Conservation (phyloP, 768 basidiomycete genomes). For the Rhizopogon sp. region DNA sequence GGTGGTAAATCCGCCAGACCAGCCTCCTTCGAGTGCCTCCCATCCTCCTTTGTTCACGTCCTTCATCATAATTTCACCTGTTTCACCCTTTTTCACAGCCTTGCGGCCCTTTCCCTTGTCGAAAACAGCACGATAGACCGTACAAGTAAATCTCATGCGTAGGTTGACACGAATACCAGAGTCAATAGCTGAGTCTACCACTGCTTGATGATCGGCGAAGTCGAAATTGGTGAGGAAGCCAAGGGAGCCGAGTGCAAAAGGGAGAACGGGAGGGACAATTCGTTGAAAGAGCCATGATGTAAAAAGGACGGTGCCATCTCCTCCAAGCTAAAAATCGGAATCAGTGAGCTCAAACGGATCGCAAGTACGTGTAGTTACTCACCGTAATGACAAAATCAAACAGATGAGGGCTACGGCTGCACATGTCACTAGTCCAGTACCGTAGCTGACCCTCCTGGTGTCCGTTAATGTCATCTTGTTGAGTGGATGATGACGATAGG, state of each 20-base stretch:
- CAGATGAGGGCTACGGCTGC: conserved; percentile 80
- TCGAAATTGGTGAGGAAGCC: conserved; percentile 98
- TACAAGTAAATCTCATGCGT: conserved; percentile 99
- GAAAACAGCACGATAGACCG: conserved; percentile 88
- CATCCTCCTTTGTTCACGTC: conserved; percentile 87
- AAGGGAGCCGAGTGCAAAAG: conserved; percentile 94
- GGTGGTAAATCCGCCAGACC: conserved; percentile 38
- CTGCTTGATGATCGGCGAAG: conserved; percentile 77
- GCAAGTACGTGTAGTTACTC: conserved; percentile 27
- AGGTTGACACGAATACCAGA: conserved; percentile 95
- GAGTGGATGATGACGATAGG: conserved; percentile 38
- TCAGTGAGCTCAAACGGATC: conserved; percentile 6
- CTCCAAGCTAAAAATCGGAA: conserved; percentile 67
- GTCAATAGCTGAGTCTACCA: conserved; percentile 86
- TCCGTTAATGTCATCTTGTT: conserved; percentile 32
- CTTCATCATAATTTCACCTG: conserved; percentile 97
- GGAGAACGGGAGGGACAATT: conserved; percentile 96
- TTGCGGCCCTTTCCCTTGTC: conserved; percentile 65
- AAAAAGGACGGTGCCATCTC: conserved; percentile 97
- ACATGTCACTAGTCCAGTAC: conserved; percentile 98
- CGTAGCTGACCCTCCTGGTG: conserved; percentile 84
- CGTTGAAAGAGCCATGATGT: conserved; percentile 99
- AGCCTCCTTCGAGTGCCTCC: conserved; percentile 91
- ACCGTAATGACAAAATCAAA: conserved; percentile 99
- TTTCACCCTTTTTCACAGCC: conserved; percentile 89